Evolutionary conservation across 768 basidiomycete genomes (phyloP).

Genomic region (Leccinellum luteum): DNA sequence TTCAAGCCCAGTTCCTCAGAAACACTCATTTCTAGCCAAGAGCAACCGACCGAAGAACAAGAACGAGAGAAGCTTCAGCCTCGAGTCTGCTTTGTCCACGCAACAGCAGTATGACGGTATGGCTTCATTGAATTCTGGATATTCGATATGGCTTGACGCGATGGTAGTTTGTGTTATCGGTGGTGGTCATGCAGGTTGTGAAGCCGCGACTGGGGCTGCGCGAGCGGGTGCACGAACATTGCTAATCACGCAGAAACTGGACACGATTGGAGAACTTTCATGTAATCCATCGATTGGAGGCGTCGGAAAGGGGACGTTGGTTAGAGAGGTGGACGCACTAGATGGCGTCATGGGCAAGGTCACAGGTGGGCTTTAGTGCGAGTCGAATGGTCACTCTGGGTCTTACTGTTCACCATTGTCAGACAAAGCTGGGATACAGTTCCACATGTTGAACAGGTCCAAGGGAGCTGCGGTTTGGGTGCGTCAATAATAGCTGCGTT

Average conservation of each 20-base stretch:
- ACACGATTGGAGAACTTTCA: constrained; percentile 80
- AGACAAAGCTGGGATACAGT: constrained; percentile 90
- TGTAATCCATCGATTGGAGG: constrained; percentile 94
- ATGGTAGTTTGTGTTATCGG: constrained; percentile 79
- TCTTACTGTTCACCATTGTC: background rate
- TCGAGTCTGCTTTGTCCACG: background rate
- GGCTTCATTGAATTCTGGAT: background rate
- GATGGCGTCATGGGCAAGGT: constrained; percentile 84
- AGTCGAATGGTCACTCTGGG: background rate
- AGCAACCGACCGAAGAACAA: background rate
- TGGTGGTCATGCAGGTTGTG: constrained; percentile 91
- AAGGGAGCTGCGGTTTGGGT: constrained; percentile 92
- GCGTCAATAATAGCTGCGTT: constrained; percentile 18
- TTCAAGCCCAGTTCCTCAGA: background rate
- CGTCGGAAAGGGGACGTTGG: constrained; percentile 87
- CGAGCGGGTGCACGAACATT: constrained; percentile 79
- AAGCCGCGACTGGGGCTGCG: constrained; percentile 85
- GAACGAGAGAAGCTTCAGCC: background rate
- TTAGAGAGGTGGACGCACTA: constrained; percentile 88
- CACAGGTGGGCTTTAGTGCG: constrained; percentile 51
- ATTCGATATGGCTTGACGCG: constrained; percentile 35
- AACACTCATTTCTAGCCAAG: background rate
- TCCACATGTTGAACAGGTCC: constrained; percentile 80
- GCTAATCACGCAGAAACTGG: constrained; percentile 76
- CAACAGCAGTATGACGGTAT: constrained; percentile 26